Evolutionary conservation across 1,139 yeast genomes (phyloP).

Genomic region (Candida anutae): DNA sequence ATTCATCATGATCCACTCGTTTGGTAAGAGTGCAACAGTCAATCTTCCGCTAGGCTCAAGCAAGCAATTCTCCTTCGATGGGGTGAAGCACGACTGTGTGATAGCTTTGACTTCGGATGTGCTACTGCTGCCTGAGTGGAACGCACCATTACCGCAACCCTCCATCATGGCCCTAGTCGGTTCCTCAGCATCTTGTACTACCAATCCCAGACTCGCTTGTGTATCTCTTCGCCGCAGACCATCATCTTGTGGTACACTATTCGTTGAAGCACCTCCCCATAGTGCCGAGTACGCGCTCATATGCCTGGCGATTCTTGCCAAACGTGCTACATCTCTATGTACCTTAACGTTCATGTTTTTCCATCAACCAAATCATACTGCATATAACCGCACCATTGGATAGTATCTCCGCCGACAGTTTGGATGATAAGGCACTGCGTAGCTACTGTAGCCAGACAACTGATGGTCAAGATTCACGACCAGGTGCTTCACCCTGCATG

Average conservation of each 20-base stretch:
- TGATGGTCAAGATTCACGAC: too few species aligned
- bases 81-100: conserved; percentile 21
- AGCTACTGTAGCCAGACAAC: too few species aligned
- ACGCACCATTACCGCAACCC: neutral
- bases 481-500: too few species aligned
- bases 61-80: conserved; percentile 30
- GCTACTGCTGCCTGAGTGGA: neutral
- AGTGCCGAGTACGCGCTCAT: conserved; percentile 54
- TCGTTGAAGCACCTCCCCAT: conserved; percentile 11
- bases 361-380: too few species aligned
- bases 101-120: conserved; percentile 3
- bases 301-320: too few species aligned
- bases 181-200: conserved; percentile 8
- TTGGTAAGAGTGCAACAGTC: conserved; percentile 37
- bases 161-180: conserved; percentile 1
- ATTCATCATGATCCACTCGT: conserved; percentile 44
- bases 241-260: conserved; percentile 8
- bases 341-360: too few species aligned
- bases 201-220: conserved; percentile 19
- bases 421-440: too few species aligned
- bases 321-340: too few species aligned
- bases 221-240: conserved; percentile 14
- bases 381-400: too few species aligned
- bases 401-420: too few species aligned
- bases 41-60: too few species aligned